Percentiles rank a stretch among this genome's conserved stretches.
Conservation (phyloP, 2,329 filamentous ascomycete genomes). For the Alternaria incomplexa region DNA sequence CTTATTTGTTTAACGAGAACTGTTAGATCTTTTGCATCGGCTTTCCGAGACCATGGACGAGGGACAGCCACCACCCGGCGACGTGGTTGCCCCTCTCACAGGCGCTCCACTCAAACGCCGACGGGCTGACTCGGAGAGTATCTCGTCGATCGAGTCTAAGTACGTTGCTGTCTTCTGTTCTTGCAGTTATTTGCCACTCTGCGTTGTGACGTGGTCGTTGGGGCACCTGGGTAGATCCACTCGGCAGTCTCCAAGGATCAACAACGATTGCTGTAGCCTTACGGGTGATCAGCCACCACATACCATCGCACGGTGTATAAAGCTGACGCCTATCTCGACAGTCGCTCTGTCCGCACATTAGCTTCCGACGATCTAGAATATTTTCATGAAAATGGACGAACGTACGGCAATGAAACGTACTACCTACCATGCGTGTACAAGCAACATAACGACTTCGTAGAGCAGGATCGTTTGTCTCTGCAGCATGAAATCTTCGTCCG, state of each 20-base stretch:
- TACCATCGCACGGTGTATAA: not conserved
- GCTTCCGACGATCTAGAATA: conserved; percentile 60
- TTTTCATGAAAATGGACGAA: conserved; percentile 65
- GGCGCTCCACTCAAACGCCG: conserved; percentile 41
- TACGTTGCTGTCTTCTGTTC: conserved; percentile 28
- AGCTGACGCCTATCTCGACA: conserved; percentile 16
- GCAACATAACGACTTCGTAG: conserved; percentile 58
- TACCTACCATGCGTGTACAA: conserved; percentile 64
- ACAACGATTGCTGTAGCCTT: not conserved
- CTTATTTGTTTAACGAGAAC: conserved; percentile 20
- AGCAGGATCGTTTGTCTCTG: conserved; percentile 67
- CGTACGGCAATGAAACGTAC: conserved; percentile 67
- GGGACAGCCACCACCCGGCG: conserved; percentile 47
- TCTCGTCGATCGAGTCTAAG: conserved; percentile 42
- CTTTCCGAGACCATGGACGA: conserved; percentile 46
- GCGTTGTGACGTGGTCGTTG: not conserved
- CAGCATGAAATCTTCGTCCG: conserved; percentile 67
- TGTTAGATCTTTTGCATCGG: conserved; percentile 21
- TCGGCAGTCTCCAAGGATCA: not conserved
- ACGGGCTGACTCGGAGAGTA: conserved; percentile 41
- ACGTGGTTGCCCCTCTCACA: conserved; percentile 44
- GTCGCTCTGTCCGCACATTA: conserved; percentile 46
- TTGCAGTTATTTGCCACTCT: not conserved
- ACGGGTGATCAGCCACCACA: not conserved
- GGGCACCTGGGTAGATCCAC: not conserved